Conservation (phyloP, 805 yeast species). For the Barnettozyma salicaria region DNA sequence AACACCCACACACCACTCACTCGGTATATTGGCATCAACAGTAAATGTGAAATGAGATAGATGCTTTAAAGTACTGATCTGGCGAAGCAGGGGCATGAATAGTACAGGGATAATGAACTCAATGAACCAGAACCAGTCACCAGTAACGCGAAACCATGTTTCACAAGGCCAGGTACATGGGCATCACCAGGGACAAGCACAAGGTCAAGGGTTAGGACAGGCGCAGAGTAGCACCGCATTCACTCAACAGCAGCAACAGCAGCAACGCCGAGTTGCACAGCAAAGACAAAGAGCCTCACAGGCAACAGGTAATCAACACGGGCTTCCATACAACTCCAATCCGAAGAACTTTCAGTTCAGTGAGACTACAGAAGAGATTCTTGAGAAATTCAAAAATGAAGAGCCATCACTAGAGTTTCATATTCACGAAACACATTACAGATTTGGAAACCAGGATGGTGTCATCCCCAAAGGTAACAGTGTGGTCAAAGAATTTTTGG, state of each 20-base stretch:
- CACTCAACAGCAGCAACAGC: constrained; percentile 14
- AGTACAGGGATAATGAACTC: too few species aligned
- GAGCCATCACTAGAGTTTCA: constrained; percentile 86
- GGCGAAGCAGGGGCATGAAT: too few species aligned
- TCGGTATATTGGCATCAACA: too few species aligned
- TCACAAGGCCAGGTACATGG: too few species aligned
- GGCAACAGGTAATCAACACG: constrained; percentile 27
- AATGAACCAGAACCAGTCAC: too few species aligned
- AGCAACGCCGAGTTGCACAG: constrained; percentile 20
- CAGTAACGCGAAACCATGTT: too few species aligned
- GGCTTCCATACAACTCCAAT: constrained; percentile 22
- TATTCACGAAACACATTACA: constrained; percentile 83
- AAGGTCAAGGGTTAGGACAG: constrained; percentile 5
- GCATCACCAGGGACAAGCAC: constrained; percentile 22
- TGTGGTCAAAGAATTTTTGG: constrained; percentile 70
- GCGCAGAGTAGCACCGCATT: neutral
- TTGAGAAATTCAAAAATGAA: constrained; percentile 68
- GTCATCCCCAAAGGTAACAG: constrained; percentile 76
- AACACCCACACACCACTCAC: too few species aligned
- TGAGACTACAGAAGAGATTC: constrained; percentile 64
- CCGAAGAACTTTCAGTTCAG: constrained; percentile 51
- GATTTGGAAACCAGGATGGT: constrained; percentile 88
- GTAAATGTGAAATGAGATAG: too few species aligned
- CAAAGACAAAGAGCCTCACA: constrained; percentile 24
- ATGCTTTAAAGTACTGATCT: too few species aligned